Conservation (phyloP, 495 filamentous ascomycete species). For the Penicillium bialowiezense region DNA sequence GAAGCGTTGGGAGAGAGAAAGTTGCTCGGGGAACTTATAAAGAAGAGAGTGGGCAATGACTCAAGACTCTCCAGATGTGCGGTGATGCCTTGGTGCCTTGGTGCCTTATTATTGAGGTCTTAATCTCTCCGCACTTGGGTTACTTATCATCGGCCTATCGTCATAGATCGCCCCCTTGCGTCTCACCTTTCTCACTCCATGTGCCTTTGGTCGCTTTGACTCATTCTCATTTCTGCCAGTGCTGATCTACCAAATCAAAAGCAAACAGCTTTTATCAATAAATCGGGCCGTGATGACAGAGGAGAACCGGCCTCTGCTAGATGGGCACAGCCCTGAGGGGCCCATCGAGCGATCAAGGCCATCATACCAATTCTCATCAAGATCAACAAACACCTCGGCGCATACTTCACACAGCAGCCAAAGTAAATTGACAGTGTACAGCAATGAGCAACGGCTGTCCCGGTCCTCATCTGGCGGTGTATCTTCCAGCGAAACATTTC, state of each 20-base stretch:
- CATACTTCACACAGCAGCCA: neutral
- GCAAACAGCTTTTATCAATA: constrained; percentile 2
- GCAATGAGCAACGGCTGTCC: neutral
- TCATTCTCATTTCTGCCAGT: neutral
- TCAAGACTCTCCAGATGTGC: constrained; percentile 18
- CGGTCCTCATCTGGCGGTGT: neutral
- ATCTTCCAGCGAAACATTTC: constrained; percentile 4
- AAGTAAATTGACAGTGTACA: neutral
- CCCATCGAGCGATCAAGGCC: neutral
- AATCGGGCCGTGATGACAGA: constrained; percentile 31
- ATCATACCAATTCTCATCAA: neutral
- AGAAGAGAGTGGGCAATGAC: constrained; percentile 17
- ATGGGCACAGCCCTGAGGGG: constrained; percentile 9
- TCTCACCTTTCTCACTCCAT: neutral
- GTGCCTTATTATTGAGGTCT: neutral
- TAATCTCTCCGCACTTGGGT: constrained; percentile 19
- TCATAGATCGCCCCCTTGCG: constrained; percentile 15
- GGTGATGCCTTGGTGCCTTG: constrained; percentile 4
- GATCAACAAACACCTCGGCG: neutral
- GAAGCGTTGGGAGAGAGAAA: constrained; percentile 8
- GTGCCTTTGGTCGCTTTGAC: neutral
- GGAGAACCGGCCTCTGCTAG: constrained; percentile 31
- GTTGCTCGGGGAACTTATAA: neutral
- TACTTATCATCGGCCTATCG: constrained; percentile 24
- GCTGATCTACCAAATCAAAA: neutral